phyloP scores from a whole-genome alignment of 805 yeast species.

The Candida nanaspora region DNA sequence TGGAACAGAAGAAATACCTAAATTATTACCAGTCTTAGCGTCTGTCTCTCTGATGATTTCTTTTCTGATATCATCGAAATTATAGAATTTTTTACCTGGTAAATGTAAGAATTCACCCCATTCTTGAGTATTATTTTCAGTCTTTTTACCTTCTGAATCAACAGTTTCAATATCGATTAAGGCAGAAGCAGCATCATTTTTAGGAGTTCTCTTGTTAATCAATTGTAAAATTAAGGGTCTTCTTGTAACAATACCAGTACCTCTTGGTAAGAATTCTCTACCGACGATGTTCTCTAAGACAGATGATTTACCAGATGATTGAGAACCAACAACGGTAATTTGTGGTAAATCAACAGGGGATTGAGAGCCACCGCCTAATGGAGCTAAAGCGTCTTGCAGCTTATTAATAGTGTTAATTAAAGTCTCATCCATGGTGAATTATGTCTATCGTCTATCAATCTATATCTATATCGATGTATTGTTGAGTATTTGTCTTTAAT shows the following conservation, averaged over 20 bases:
- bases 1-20: slow-evolving; percentile 89
- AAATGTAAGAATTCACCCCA: slow-evolving; percentile 98
- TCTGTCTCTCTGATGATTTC: slow-evolving; percentile 93
- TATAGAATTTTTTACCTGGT: slow-evolving; percentile 81
- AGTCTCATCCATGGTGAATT: slow-evolving; percentile 56
- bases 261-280: slow-evolving; percentile 85
- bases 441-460: background rate
- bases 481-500: too few species aligned
- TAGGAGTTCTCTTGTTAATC: slow-evolving; percentile 53
- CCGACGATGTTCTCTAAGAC: slow-evolving; percentile 90
- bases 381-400: slow-evolving; percentile 94
- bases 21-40: slow-evolving; percentile 69
- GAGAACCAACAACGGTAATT: slow-evolving; percentile 93
- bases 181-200: slow-evolving; percentile 21
- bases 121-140: slow-evolving; percentile 73
- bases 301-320: slow-evolving; percentile 83
- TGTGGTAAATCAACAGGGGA: slow-evolving; percentile 93
- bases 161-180: slow-evolving; percentile 38
- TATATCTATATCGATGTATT: too few species aligned
- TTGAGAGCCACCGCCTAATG: slow-evolving; percentile 81
- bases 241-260: slow-evolving; percentile 89
- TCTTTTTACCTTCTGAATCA: slow-evolving; percentile 38
- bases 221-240: slow-evolving; percentile 80
- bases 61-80: slow-evolving; percentile 80
- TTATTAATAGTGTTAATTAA: slow-evolving; percentile 82